Percentiles rank a stretch among this genome's conserved stretches.
Evolutionary conservation across 768 basidiomycete genomes (phyloP).

Genomic region (Gloeopeniophorella convolvens): DNA sequence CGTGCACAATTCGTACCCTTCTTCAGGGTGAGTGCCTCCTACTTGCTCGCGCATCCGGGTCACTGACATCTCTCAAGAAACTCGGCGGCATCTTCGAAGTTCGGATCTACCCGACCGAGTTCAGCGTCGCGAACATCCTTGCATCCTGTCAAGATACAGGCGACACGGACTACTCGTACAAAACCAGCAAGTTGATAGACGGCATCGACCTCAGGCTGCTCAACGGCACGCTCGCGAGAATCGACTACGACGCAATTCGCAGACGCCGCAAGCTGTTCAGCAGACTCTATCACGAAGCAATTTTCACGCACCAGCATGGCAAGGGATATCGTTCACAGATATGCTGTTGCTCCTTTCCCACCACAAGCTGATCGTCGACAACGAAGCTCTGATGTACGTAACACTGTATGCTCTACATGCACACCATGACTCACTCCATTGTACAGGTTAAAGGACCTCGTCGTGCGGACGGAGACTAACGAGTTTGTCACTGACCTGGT

Average conservation of each 20-base stretch:
- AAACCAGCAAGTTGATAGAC: slow-evolving; percentile 31
- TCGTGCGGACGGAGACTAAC: slow-evolving; percentile 67
- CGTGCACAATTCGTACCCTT: slow-evolving; percentile 67
- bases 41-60: slow-evolving; percentile 28
- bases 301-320: slow-evolving; percentile 59
- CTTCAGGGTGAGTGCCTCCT: slow-evolving; percentile 59
- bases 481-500: slow-evolving; percentile 78
- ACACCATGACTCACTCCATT: slow-evolving; percentile 10
- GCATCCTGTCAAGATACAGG: slow-evolving; percentile 39
- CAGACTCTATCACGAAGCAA: slow-evolving; percentile 83
- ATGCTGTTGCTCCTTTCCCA: slow-evolving; percentile 87
- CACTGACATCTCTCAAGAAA: slow-evolving; percentile 40
- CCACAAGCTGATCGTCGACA: slow-evolving; percentile 86
- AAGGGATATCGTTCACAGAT: slow-evolving; percentile 86
- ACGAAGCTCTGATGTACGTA: slow-evolving; percentile 80
- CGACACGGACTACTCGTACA: slow-evolving; percentile 29
- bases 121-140: slow-evolving; percentile 54
- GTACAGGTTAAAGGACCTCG: slow-evolving; percentile 71
- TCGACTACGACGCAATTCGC: slow-evolving; percentile 60
- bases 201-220: slow-evolving; percentile 64
- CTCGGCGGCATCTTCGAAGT: slow-evolving; percentile 86
- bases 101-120: slow-evolving; percentile 71
- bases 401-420: background rate
- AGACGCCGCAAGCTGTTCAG: slow-evolving; percentile 65
- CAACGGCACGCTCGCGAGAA: slow-evolving; percentile 45